Evolutionary conservation across 176 grass and related monocot genomes (phyloP).

Genomic region (Bothriochloa decipiens): DNA sequence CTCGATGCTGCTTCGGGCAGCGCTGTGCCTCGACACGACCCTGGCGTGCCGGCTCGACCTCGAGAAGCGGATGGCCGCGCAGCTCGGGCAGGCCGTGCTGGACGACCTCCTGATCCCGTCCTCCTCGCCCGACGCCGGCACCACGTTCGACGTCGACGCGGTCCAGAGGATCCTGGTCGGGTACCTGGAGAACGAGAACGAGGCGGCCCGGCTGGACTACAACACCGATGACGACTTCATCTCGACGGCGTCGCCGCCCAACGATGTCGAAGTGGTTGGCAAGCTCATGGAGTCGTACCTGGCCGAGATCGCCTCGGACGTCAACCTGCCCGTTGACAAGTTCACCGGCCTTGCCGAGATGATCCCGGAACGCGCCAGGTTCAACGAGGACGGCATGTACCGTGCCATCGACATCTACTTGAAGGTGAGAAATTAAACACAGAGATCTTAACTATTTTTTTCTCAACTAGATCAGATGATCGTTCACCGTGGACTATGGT

Average conservation of each 20-base stretch:
- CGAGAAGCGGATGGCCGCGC: conserved; percentile 78
- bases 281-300: conserved; percentile 90
- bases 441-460: neutral
- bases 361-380: conserved; percentile 75
- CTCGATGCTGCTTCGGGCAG: conserved; percentile 78
- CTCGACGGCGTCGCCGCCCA: conserved; percentile 54
- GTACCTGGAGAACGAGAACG: conserved; percentile 74
- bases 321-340: conserved; percentile 60
- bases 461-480: neutral
- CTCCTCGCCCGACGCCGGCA: conserved; percentile 35
- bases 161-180: conserved; percentile 78
- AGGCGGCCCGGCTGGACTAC: conserved; percentile 64
- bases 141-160: conserved; percentile 71
- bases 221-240: conserved; percentile 69
- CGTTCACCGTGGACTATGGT: neutral
- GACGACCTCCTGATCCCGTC: conserved; percentile 89
- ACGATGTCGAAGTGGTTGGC: conserved; percentile 53
- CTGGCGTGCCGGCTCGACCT: conserved; percentile 85
- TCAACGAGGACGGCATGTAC: conserved; percentile 94
- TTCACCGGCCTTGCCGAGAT: conserved; percentile 71
- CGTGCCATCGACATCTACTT: conserved; percentile 92
- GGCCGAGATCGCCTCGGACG: conserved; percentile 81
- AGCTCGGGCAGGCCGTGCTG: conserved; percentile 72
- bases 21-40: conserved; percentile 79
- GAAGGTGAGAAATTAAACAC: conserved; percentile 47